These are phyloP conservation scores for Rhexocercosporidium sp. DNA, from an alignment of 2,329 filamentous ascomycete genomes.

Conservation along the genomic window DNA sequence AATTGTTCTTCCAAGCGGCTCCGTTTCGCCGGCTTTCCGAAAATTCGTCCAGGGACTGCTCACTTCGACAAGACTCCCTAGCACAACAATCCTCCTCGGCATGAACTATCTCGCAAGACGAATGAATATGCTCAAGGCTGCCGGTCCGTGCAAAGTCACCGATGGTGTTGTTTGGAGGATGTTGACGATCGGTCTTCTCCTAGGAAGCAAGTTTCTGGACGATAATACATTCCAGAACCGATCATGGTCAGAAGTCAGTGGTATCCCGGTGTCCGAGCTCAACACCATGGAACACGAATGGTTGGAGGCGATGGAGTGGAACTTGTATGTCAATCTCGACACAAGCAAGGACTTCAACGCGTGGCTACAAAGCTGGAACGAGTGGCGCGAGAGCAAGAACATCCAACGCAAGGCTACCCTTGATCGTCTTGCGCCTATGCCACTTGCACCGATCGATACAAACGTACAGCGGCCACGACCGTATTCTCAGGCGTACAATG, in stretches of 20 bases:
- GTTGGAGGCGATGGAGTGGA: constrained; percentile 70
- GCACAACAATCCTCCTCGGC: constrained; percentile 73
- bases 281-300: constrained; percentile 73
- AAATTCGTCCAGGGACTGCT: constrained; percentile 77
- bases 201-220: constrained; percentile 78
- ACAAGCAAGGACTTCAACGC: constrained; percentile 65
- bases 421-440: constrained; percentile 46
- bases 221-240: constrained; percentile 82
- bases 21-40: constrained; percentile 67
- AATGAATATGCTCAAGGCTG: constrained; percentile 61
- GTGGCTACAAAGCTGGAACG: constrained; percentile 71
- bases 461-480: constrained; percentile 56
- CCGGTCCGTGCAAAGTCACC: constrained; percentile 45
- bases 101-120: constrained; percentile 71
- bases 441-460: constrained; percentile 60
- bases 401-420: constrained; percentile 43
- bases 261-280: constrained; percentile 70
- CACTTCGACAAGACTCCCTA: constrained; percentile 72
- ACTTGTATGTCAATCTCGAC: constrained; percentile 70
- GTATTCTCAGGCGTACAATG: constrained; percentile 48
- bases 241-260: constrained; percentile 78
- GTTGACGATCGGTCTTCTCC: constrained; percentile 69
- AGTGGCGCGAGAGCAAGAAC: constrained; percentile 57
- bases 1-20: constrained; percentile 66
- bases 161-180: constrained; percentile 70